phyloP scores from a whole-genome alignment of 2,329 filamentous ascomycete species.

The Nectriaceae sp. region DNA sequence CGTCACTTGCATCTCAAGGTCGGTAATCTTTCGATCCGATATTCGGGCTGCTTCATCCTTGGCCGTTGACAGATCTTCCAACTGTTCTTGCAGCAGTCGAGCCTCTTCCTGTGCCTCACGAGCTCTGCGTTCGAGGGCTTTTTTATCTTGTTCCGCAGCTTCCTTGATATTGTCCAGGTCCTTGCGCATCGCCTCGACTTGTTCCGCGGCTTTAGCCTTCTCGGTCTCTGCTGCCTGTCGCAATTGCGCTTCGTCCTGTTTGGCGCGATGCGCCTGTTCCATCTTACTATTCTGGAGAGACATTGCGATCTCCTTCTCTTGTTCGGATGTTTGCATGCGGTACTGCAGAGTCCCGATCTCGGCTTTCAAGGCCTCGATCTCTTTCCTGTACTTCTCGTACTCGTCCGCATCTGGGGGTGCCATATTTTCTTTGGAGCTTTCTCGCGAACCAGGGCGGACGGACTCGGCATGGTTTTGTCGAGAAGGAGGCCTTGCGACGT shows the following conservation, averaged over 20 bases:
- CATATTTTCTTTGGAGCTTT: slow-evolving; percentile 62
- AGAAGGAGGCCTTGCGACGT: slow-evolving; percentile 38
- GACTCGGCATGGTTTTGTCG: slow-evolving; percentile 46
- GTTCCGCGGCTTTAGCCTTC: slow-evolving; percentile 49
- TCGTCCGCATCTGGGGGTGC: slow-evolving; percentile 60
- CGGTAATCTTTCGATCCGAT: slow-evolving; percentile 54
- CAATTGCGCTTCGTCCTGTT: slow-evolving; percentile 81
- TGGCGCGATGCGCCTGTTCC: slow-evolving; percentile 74
- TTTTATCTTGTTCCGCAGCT: slow-evolving; percentile 55
- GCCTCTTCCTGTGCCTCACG: slow-evolving; percentile 74
- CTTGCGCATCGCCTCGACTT: slow-evolving; percentile 50
- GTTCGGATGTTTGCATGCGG: slow-evolving; percentile 81
- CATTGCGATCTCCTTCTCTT: slow-evolving; percentile 79
- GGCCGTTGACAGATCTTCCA: slow-evolving; percentile 67
- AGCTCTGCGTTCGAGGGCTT: slow-evolving; percentile 67
- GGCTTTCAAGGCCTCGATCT: slow-evolving; percentile 79
- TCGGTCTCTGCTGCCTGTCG: slow-evolving; percentile 61
- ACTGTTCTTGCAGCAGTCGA: slow-evolving; percentile 75
- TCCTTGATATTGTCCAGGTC: slow-evolving; percentile 57
- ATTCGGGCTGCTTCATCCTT: slow-evolving; percentile 71
- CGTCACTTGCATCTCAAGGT: slow-evolving; percentile 55
- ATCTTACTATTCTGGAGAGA: slow-evolving; percentile 83
- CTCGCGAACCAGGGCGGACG: slow-evolving; percentile 50
- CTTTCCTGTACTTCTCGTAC: slow-evolving; percentile 58
- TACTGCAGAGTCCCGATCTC: slow-evolving; percentile 88